These are phyloP conservation scores for Gracilaria gracilis DNA, from an alignment of 23 red algal species.

Conservation along the genomic window DNA sequence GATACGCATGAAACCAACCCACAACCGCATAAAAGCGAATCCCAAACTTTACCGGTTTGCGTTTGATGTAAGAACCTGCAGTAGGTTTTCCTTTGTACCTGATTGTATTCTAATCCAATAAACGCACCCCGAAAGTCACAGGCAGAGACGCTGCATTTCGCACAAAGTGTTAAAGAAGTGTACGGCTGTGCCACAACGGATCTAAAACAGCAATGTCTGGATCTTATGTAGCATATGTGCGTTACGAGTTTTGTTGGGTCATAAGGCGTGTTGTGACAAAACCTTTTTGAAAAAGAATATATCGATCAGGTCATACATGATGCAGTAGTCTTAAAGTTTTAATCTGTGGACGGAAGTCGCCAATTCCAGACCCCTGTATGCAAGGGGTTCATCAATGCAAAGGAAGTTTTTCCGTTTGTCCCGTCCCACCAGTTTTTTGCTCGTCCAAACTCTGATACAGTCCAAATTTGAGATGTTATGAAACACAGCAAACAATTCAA, in stretches of 20 bases:
- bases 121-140: neutral
- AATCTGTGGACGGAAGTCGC: neutral
- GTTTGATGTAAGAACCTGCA: too few relatives aligned
- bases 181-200: neutral
- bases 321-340: neutral
- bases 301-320: neutral
- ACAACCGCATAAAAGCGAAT: too few relatives aligned
- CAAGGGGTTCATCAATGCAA: neutral
- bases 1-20: too few relatives aligned
- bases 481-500: neutral
- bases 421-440: neutral
- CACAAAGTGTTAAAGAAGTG: neutral
- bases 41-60: too few relatives aligned
- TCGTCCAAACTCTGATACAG: neutral
- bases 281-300: neutral
- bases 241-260: neutral
- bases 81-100: neutral
- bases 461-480: neutral
- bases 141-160: neutral
- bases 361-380: neutral
- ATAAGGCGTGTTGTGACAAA: neutral
- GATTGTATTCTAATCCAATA: neutral
- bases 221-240: neutral
- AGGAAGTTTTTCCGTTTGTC: neutral
- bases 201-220: neutral